These are phyloP conservation scores for Fusarium proliferatum DNA, from an alignment of 2,329 filamentous ascomycete species.

Conservation along the genomic window DNA sequence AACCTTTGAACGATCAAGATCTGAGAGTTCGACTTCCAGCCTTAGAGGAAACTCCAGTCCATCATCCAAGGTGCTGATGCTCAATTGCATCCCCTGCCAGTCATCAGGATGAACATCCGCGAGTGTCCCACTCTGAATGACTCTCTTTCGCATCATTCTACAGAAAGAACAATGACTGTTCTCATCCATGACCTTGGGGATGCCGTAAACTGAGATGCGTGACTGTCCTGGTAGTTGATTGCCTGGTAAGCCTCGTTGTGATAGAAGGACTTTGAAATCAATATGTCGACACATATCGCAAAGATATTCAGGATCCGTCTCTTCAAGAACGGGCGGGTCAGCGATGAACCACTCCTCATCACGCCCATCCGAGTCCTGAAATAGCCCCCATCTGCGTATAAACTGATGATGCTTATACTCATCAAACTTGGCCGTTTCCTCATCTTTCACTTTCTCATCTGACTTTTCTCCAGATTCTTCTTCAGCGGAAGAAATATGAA, in stretches of 20 bases:
- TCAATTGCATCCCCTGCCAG: neutral
- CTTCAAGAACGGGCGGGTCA: neutral
- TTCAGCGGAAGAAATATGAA: neutral
- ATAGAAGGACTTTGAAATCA: conserved; percentile 5
- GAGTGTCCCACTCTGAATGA: neutral
- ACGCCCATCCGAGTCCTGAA: conserved; percentile 7
- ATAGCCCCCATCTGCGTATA: conserved; percentile 10
- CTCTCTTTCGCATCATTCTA: neutral
- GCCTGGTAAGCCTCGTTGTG: conserved; percentile 1
- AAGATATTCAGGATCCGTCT: conserved; percentile 1
- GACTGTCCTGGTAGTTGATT: conserved; percentile 17
- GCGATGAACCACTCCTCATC: conserved; percentile 26
- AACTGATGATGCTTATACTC: conserved; percentile 26
- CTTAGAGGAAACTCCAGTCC: neutral
- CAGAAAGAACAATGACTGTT: neutral
- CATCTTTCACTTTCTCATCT: neutral
- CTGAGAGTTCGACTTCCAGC: conserved; percentile 8
- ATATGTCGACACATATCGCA: conserved; percentile 26
- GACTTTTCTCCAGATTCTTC: neutral
- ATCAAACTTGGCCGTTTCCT: conserved; percentile 2
- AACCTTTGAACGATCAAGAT: neutral
- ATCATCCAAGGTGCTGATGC: conserved; percentile 4
- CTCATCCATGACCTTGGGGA: conserved; percentile 5
- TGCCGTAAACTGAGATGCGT: neutral
- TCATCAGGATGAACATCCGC: neutral